A percentile compares a stretch with the other conserved stretches of the same genome.
phyloP scores from a whole-genome alignment of 306 rosid species.

The Acacia crassicarpa region DNA sequence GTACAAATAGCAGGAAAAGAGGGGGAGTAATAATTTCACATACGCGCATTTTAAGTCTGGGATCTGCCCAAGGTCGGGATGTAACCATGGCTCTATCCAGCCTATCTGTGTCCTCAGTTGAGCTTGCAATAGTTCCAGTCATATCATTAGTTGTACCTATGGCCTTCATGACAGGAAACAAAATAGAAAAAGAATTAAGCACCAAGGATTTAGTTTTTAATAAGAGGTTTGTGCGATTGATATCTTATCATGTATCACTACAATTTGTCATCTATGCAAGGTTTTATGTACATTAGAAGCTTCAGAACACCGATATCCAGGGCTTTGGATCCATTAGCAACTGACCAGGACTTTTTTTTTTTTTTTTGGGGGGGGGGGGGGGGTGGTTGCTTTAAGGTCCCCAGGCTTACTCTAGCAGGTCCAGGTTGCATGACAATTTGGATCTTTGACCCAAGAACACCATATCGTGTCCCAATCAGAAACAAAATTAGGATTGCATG shows the following conservation, averaged over 20 bases:
- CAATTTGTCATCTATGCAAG: slow-evolving; percentile 12
- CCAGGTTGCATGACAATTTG: not conserved
- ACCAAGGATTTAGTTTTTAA: not conserved
- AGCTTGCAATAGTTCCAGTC: slow-evolving; percentile 45
- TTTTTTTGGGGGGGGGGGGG: not conserved
- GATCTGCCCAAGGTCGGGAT: slow-evolving; percentile 56
- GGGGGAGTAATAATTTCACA: slow-evolving; percentile 20
- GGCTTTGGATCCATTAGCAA: not conserved
- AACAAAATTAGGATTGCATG: slow-evolving; percentile 7
- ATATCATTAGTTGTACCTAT: slow-evolving; percentile 58
- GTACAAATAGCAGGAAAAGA: slow-evolving; percentile 1
- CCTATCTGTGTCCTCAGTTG: slow-evolving; percentile 47
- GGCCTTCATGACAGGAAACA: slow-evolving; percentile 44
- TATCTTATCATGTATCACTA: not conserved
- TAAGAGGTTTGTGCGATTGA: not conserved
- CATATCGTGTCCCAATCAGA: not conserved
- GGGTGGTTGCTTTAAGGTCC: not conserved
- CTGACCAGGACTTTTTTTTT: not conserved
- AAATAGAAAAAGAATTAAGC: slow-evolving; percentile 16
- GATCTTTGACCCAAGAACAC: not conserved
- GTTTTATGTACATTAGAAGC: not conserved
- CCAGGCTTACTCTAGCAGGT: not conserved
- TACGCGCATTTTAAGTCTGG: slow-evolving; percentile 42
- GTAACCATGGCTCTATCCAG: slow-evolving; percentile 46
- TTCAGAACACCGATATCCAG: not conserved